Conservation (phyloP, 2,329 filamentous ascomycete genomes). For the Verticillium isaacii region DNA sequence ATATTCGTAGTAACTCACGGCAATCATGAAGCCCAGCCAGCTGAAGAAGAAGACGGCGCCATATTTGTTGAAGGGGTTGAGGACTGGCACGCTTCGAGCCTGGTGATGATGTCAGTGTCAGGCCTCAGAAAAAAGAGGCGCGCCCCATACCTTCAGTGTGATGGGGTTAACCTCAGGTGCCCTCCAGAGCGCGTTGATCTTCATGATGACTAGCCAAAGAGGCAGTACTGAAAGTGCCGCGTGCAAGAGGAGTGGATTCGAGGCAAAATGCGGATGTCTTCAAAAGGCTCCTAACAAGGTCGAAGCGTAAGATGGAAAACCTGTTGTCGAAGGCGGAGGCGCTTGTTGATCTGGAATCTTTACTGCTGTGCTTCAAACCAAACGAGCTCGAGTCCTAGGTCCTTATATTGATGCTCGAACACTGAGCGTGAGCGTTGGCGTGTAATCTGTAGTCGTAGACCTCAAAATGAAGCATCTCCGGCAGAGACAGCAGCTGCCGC, state of each 20-base stretch:
- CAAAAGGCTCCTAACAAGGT: background rate
- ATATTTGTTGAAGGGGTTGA: constrained; percentile 76
- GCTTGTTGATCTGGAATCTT: background rate
- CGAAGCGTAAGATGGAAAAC: background rate
- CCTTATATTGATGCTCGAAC: background rate
- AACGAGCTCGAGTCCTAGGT: background rate
- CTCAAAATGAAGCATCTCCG: constrained; percentile 2
- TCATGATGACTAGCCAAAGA: constrained; percentile 16
- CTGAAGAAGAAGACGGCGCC: constrained; percentile 88
- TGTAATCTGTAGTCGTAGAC: background rate
- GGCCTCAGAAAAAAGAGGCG: background rate
- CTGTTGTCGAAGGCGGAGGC: background rate
- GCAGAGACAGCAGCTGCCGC: background rate
- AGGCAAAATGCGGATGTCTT: background rate
- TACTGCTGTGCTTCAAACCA: background rate
- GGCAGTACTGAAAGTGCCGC: background rate
- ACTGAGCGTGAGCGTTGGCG: background rate
- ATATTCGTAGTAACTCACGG: constrained; percentile 49
- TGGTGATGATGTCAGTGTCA: background rate
- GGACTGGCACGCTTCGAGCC: constrained; percentile 69
- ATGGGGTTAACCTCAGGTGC: constrained; percentile 76
- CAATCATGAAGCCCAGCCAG: constrained; percentile 80
- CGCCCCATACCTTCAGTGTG: constrained; percentile 56
- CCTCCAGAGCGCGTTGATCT: constrained; percentile 35
- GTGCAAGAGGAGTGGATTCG: background rate